phyloP scores from a whole-genome alignment of 169 alveolate species.

The Ophryocystis elektroscirrha region DNA sequence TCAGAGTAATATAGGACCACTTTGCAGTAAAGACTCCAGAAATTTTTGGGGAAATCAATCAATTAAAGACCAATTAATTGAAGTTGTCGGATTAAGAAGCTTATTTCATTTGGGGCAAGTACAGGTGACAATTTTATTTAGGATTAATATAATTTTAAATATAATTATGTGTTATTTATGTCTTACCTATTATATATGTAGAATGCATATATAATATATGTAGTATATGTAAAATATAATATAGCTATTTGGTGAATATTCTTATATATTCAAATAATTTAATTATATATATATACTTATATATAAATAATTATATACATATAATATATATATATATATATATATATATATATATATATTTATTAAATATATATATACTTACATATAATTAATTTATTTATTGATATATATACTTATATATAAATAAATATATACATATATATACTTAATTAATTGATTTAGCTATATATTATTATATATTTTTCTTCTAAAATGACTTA shows the following conservation, averaged over 20 bases:
- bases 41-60: slow-evolving; percentile 20
- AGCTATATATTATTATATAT: neutral
- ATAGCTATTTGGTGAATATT: no score
- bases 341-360: neutral
- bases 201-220: no score
- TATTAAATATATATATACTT: neutral
- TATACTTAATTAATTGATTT: neutral
- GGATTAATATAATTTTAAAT: no score
- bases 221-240: no score
- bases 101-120: slow-evolving; percentile 37
- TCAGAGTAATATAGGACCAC: no score
- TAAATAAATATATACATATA: neutral
- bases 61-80: slow-evolving; percentile 37
- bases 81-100: slow-evolving; percentile 36
- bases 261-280: no score
- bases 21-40: no score
- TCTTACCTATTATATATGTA: no score
- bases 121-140: slow-evolving; percentile 14
- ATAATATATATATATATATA: neutral
- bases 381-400: no score
- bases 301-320: no score
- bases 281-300: no score
- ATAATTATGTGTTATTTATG: no score
- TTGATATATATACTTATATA: neutral
- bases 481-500: neutral